A percentile compares a stretch with the other conserved stretches of the same genome.
phyloP scores from a whole-genome alignment of 169 alveolate genomes.

The Plasmodium relictum region DNA sequence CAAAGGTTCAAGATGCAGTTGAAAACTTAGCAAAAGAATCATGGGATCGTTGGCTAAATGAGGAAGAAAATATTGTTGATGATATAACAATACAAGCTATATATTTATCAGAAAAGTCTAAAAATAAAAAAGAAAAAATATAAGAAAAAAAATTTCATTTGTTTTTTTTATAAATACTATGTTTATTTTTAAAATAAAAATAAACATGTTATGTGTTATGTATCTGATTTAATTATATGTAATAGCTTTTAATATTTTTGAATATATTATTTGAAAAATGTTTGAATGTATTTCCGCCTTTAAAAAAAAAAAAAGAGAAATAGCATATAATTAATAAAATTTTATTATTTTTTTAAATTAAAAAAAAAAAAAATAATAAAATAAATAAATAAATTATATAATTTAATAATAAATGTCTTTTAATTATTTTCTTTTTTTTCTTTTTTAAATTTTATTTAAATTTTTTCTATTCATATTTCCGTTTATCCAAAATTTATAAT shows the following conservation, averaged over 20 bases:
- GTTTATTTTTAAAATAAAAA: neutral
- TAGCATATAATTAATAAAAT: conserved; percentile 2
- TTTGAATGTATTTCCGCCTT: neutral
- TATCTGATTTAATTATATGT: neutral
- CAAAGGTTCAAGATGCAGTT: conserved; percentile 84
- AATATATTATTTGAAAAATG: neutral
- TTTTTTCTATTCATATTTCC: too few relatives aligned
- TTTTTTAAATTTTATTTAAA: neutral
- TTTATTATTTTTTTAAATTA: conserved; percentile 9
- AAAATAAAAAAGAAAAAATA: conserved; percentile 12
- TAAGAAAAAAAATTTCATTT: neutral
- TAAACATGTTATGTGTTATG: too few relatives aligned
- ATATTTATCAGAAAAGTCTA: conserved; percentile 77
- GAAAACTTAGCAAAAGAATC: conserved; percentile 90
- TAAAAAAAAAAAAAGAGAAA: neutral
- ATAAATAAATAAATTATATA: neutral
- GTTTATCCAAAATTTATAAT: too few relatives aligned
- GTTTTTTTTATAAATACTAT: neutral
- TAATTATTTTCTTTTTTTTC: neutral
- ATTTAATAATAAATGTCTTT: neutral
- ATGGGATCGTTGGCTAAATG: conserved; percentile 91
- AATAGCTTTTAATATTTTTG: neutral
- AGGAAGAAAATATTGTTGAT: conserved; percentile 91
- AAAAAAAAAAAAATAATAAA: conserved; percentile 1
- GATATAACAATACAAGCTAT: conserved; percentile 88